Base-by-base conservation (phyloP, 2,329 filamentous ascomycete species). In the Cadophora gregata region DNA sequence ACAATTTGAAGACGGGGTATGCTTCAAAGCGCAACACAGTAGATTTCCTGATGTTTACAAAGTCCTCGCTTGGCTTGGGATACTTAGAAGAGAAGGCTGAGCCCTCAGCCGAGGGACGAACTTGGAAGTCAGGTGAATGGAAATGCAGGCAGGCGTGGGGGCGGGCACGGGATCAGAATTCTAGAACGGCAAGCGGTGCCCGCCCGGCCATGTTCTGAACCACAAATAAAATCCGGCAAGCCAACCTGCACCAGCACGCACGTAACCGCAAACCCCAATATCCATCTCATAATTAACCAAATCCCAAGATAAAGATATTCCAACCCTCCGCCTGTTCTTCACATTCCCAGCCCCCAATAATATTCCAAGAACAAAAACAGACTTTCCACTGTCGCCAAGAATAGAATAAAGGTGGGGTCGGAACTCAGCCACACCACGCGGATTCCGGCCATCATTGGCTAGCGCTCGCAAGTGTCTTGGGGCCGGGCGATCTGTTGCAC, bases 401-500 rank as follows among this genome's bases (percentile, higher is more conserved):
- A 42, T 38, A 59, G 21, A 24, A 9, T n/a, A 42, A 59, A 33
- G 29, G 55, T 59, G 55, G 55, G 55, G 55, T 38, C 16, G 12
- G 21, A 59, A 27, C 55, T 27, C 55, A 59, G 55, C 55, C 55
- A 59, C 55, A 59, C 55, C 14, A 24, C 4, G 7, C 55, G 24
- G 6, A 24, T 10, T 48, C n/a, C 45, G 24, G 9, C 10, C 42
- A 16, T 38, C 27, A 59, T 59, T 59, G 55, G 55, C 55, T 14
- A 38, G 14, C 33, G 4, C 33, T 27, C 55, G 27, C 38, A 16
- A 19, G 25, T 27, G 24, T 38, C 55, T 59, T 12, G 38, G 12
- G 19, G 12, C 38, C 19, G 31, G 38, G 55, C 55, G 50, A 53
- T 59, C 55, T 59, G 55, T 59, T 59, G 55, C 55, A 59, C 55